A percentile compares a stretch with the other conserved stretches of the same genome.
Evolutionary conservation across 2,329 filamentous ascomycete genomes (phyloP).

Genomic region (Dendrostoma leiphaemia): DNA sequence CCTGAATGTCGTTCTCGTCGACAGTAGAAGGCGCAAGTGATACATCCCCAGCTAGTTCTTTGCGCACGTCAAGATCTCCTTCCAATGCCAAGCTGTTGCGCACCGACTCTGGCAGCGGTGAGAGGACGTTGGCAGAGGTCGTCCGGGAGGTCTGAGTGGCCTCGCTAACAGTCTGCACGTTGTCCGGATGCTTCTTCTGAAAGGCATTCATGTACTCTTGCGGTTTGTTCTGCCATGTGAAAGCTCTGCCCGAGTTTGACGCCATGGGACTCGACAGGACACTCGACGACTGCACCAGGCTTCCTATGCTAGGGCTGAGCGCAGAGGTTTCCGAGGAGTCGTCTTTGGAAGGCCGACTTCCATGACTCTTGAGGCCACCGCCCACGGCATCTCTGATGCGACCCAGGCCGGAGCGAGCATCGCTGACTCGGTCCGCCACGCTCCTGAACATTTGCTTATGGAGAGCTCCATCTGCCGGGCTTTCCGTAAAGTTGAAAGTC

Average conservation of each 20-base stretch:
- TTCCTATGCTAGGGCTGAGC: constrained; percentile 33
- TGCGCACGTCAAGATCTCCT: constrained; percentile 40
- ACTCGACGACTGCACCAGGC: constrained; percentile 34
- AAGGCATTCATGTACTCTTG: constrained; percentile 53
- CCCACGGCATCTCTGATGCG: constrained; percentile 86
- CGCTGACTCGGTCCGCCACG: constrained; percentile 74
- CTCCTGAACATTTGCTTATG: constrained; percentile 73
- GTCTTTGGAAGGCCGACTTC: constrained; percentile 55
- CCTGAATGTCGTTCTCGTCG: constrained; percentile 58
- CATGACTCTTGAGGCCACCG: constrained; percentile 51
- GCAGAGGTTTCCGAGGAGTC: constrained; percentile 41
- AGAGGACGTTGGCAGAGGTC: constrained; percentile 2
- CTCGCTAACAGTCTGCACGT: constrained; percentile 20
- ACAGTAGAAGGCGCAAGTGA: constrained; percentile 59
- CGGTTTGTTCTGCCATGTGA: constrained; percentile 64
- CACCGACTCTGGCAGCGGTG: constrained; percentile 22
- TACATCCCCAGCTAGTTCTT: constrained; percentile 41
- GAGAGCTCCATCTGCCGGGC: constrained; percentile 50
- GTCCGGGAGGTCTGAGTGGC: constrained; percentile 15
- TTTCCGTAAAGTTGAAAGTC: constrained; percentile 45
- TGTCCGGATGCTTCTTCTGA: constrained; percentile 30
- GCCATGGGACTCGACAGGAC: constrained; percentile 37
- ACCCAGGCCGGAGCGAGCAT: constrained; percentile 78
- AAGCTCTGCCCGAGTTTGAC: constrained; percentile 43
- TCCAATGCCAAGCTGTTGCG: constrained; percentile 12